A percentile compares a stretch with the other conserved stretches of the same genome.
These are phyloP conservation scores for Fusarium mundagurra DNA, from an alignment of 2,329 filamentous ascomycete genomes.

Conservation along the genomic window DNA sequence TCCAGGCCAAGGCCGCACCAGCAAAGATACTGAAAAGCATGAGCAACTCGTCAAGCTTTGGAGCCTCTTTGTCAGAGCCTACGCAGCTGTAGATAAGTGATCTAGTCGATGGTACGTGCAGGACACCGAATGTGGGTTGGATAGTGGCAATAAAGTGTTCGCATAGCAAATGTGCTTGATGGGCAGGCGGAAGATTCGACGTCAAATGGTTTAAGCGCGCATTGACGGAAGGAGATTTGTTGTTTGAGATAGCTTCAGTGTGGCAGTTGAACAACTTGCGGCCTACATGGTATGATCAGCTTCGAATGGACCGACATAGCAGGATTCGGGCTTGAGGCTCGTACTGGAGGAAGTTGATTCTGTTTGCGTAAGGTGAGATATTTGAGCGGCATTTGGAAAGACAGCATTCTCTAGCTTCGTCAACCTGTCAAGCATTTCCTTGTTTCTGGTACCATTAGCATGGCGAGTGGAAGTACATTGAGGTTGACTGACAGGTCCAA, in stretches of 20 bases:
- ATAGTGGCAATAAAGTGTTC: neutral
- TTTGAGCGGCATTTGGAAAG: neutral
- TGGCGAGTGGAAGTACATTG: neutral
- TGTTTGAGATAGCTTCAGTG: neutral
- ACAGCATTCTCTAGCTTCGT: neutral
- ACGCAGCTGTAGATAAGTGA: neutral
- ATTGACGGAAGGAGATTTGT: too few relatives aligned
- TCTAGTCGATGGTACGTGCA: neutral
- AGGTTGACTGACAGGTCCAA: neutral
- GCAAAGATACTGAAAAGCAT: conserved; percentile 5
- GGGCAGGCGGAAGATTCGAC: neutral
- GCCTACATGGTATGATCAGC: neutral
- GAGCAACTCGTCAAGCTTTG: neutral
- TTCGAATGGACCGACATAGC: too few relatives aligned
- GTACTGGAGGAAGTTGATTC: neutral
- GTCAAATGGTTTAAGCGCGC: neutral
- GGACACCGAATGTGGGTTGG: neutral
- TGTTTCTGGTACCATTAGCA: neutral
- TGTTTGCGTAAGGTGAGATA: neutral
- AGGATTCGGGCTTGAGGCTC: too few relatives aligned
- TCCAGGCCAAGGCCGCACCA: neutral
- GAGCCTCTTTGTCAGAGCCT: fast-evolving
- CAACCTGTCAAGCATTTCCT: neutral
- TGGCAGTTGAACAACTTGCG: neutral
- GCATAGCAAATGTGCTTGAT: neutral